Conservation (phyloP, 2,329 filamentous ascomycete genomes). For the Achaetomium macrosporum region DNA sequence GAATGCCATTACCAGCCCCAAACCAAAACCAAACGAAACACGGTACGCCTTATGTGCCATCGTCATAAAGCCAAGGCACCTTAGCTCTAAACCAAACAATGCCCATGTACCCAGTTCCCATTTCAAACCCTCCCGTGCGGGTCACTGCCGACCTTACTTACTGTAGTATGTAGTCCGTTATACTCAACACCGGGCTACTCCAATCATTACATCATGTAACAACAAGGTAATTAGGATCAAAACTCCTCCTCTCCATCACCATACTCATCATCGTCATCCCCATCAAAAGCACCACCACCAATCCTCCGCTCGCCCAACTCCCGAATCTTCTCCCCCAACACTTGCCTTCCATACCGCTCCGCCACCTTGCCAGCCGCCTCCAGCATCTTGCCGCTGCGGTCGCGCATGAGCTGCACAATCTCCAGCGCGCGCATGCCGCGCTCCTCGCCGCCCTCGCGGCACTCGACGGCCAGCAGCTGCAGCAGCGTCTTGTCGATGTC, state of each 20-base stretch:
- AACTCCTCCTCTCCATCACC: slow-evolving; percentile 6
- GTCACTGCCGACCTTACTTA: no score
- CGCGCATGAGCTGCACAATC: slow-evolving; percentile 78
- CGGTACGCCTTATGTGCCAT: neutral
- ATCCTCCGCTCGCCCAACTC: slow-evolving; percentile 70
- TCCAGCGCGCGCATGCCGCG: slow-evolving; percentile 92
- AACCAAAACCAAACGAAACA: slow-evolving; percentile 4
- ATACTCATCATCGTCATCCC: slow-evolving; percentile 24
- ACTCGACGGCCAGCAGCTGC: slow-evolving; percentile 84
- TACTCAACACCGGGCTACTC: neutral
- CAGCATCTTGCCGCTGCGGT: slow-evolving; percentile 80
- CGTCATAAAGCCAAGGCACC: neutral
- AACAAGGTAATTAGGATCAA: neutral
- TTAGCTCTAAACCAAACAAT: neutral
- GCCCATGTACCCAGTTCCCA: no score
- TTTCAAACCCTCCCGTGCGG: no score
- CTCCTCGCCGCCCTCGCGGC: slow-evolving; percentile 82
- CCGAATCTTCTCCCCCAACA: slow-evolving; percentile 85
- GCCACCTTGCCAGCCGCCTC: slow-evolving; percentile 89
- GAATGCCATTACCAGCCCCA: neutral
- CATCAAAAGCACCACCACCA: slow-evolving; percentile 53
- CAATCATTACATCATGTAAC: neutral
- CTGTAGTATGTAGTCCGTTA: no score
- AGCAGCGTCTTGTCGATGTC: slow-evolving; percentile 87
- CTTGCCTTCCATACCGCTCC: slow-evolving; percentile 69